Evolutionary conservation across 2,329 filamentous ascomycete species (phyloP), one percentile per base, ranked within the genome.

Genomic region (Stagonosporopsis cucurbitacearum): DNA sequence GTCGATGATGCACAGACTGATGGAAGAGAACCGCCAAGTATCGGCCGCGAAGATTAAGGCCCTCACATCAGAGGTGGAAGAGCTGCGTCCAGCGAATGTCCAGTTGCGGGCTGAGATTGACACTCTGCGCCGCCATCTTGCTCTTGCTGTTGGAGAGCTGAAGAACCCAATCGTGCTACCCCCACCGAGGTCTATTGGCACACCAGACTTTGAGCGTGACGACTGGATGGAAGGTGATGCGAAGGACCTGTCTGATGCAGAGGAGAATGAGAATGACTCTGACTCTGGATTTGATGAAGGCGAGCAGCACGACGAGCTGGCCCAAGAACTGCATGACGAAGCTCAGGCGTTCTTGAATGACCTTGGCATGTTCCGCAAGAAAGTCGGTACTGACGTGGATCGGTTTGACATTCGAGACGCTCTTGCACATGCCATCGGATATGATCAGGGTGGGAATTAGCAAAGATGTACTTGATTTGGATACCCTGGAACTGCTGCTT

Each of bases 21-120:
- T 97, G 93, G 93, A 98, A 75, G 95, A 99, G 78, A 89, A 88
- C 60, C 87, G 89, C 57, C 89, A 96, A 75, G 90, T 98, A 13
- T 88, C 90, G 26, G 94, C 98, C 72, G 92, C 90, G 79, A 97
- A 96, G 82, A 96, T 99, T 72, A 88, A 92, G 64, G 91, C 89
- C 61, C 79, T 99, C 50, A 89, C 75, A 0, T 66, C 66, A 22
- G 80, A 82, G 62, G 75, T 81, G 11, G 80, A 82, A 37, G 79
- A 81, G 56, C 66, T 82, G 17, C 69, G 79, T 9, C 79, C 79
- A 3, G 63, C 68, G 53, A 80, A 80, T 54, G 62, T 90, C 74
- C 93, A 90, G 1, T 87, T 82, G 20, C 70, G 67, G 26, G 69
- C 70, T 28, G 80, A 99, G 79, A 97, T 96, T 60, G 94, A 97